Evolutionary conservation across 139 green algal genomes (phyloP), one percentile per base, ranked within the genome.

Genomic region (Spirogloea muscicola): DNA sequence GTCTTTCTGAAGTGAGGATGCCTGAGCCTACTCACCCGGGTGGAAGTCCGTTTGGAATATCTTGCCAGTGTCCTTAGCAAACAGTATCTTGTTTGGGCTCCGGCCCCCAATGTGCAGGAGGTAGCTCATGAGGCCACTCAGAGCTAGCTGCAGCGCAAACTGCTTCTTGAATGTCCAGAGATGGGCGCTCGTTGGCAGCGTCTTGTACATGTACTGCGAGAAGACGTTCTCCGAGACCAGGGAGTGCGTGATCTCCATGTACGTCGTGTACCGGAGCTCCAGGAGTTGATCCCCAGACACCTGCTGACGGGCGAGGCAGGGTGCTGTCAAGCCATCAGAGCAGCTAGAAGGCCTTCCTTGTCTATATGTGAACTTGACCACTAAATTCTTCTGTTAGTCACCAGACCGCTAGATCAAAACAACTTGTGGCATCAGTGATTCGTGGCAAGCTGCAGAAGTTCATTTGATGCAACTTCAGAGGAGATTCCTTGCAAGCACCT

Each of bases 141-240:
- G 86, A 37, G 91, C 91, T 77, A 95, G 86, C 79, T 99, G 93
- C 36, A 72, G 59, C 68, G 83, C 89, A 49, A 97, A 86, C 64
- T 91, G 82, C 80, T 91, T 90, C 85, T 96, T 97, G 89, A 99
- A 97, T 21, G 84, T 86, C 89, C 89, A 97, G 61, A 97, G 83
- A 68, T 93, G 88, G 74, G 84, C 92, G 64, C 78, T 79, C 40
- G 80, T 91, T 18, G 91, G 88, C 80, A 98, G 82, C 3, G 83
- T 92, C 85, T 98, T 99, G 91, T 98, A 98, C 72, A 96, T 91
- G 77, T 89, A 97, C 88, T 80, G 72, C 37, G 67, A 88, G 76
- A 98, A 95, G 58, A 98, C 85, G 73, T 94, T 97, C 74, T 98
- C 92, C 37, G 66, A 90, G 4, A 98, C 91, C 27, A 91, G 59